Evolutionary conservation across 2,329 filamentous ascomycete species (phyloP).

Genomic region (Pseudopyrenochaeta lycopersici): DNA sequence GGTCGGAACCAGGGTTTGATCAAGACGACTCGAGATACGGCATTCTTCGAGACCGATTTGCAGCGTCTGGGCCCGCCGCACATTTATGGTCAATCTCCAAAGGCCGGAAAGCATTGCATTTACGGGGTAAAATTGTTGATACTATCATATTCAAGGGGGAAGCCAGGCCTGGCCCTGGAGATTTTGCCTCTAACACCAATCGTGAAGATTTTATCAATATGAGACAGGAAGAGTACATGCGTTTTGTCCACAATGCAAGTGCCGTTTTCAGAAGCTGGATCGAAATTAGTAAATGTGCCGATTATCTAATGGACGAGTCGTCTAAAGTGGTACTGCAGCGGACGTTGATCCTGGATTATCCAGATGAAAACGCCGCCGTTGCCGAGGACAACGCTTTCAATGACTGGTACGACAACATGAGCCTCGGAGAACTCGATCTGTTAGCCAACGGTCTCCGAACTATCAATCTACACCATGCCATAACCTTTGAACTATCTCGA

Average conservation of each 20-base stretch:
- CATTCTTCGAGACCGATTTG: neutral
- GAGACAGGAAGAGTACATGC: neutral
- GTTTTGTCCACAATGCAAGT: neutral
- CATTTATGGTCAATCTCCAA: neutral
- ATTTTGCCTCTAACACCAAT: neutral
- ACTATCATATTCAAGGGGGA: neutral
- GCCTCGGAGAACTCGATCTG: neutral
- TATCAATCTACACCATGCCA: neutral
- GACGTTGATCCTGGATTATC: neutral
- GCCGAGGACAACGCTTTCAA: constrained; percentile 2
- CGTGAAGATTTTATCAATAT: neutral
- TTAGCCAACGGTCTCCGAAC: neutral
- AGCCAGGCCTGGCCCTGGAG: neutral
- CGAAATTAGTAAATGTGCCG: constrained; percentile 5
- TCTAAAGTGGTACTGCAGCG: constrained; percentile 6
- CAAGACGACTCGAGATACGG: neutral
- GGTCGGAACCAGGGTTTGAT: constrained; percentile 1
- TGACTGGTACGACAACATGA: constrained; percentile 6
- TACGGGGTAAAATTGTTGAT: constrained; percentile 3
- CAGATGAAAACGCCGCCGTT: neutral
- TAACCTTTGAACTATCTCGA: neutral
- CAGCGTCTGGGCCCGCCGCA: neutral
- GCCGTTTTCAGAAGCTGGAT: constrained; percentile 3
- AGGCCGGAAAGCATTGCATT: neutral
- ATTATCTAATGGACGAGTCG: constrained; percentile 4